Evolutionary conservation across 1,139 yeast genomes (phyloP).

Genomic region (Pichia sp.): DNA sequence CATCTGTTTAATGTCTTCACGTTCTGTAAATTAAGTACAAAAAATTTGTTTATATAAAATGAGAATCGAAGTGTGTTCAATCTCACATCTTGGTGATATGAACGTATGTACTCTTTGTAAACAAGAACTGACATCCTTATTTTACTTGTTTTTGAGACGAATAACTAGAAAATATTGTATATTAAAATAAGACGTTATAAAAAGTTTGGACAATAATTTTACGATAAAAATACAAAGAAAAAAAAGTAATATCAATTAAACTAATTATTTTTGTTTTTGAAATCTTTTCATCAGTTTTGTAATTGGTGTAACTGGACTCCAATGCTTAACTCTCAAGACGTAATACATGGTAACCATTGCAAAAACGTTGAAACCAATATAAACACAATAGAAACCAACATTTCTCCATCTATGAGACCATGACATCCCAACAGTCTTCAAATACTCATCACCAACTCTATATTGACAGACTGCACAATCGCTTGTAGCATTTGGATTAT

Average conservation of each 20-base stretch:
- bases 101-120: no score
- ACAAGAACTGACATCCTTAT: no score
- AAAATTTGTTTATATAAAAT: no score
- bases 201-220: no score
- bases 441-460: slow-evolving; percentile 47
- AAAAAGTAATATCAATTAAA: neutral
- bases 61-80: no score
- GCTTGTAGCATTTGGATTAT: slow-evolving; percentile 43
- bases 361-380: slow-evolving; percentile 43
- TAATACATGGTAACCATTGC: slow-evolving; percentile 16
- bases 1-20: no score
- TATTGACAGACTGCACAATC: slow-evolving; percentile 56
- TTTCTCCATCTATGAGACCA: slow-evolving; percentile 57
- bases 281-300: neutral
- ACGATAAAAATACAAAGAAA: neutral
- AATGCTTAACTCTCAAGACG: slow-evolving; percentile 12
- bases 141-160: no score
- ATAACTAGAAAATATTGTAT: no score
- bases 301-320: slow-evolving; percentile 4
- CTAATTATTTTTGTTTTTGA: neutral
- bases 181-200: no score
- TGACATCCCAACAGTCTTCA: slow-evolving; percentile 38
- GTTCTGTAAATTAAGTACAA: no score
- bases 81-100: no score
- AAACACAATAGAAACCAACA: slow-evolving; percentile 55